These are phyloP conservation scores for Komagataella kurtzmanii DNA, from an alignment of 805 yeast species.

Conservation along the genomic window DNA sequence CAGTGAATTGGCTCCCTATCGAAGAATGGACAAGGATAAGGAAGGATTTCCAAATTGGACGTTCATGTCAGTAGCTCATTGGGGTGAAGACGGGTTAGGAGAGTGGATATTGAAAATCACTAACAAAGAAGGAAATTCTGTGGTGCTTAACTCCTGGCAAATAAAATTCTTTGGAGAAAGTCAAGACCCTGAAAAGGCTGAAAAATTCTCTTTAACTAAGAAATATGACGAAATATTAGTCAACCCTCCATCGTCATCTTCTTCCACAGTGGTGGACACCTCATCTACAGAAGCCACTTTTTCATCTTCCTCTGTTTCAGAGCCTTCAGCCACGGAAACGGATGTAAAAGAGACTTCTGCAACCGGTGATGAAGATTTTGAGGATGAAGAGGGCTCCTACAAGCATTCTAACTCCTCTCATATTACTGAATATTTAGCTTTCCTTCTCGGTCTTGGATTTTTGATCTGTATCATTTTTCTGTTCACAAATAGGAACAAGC, in stretches of 20 bases:
- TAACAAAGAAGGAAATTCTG: constrained; percentile 24
- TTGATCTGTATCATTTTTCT: constrained; percentile 27
- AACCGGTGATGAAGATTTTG: constrained; percentile 3
- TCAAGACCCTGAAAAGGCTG: constrained; percentile 48
- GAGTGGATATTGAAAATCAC: constrained; percentile 65
- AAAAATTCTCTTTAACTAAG: constrained; percentile 33
- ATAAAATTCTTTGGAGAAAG: constrained; percentile 74
- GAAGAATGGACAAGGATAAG: constrained; percentile 41
- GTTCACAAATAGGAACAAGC: constrained; percentile 24
- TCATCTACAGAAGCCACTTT: constrained; percentile 5
- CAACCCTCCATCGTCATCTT: constrained; percentile 5
- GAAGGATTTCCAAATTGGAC: constrained; percentile 74
- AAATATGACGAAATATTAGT: constrained; percentile 20
- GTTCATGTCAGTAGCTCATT: constrained; percentile 95
- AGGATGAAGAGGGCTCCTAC: constrained; percentile 17
- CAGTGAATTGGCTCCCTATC: constrained; percentile 59
- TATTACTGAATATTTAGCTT: constrained; percentile 49
- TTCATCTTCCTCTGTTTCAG: not conserved
- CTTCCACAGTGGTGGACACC: constrained; percentile 3
- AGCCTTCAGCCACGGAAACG: constrained; percentile 7
- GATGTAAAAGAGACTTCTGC: constrained; percentile 9
- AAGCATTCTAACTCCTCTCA: constrained; percentile 19
- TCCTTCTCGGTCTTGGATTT: constrained; percentile 47
- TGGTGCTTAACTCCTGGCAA: constrained; percentile 54
- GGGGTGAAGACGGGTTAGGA: constrained; percentile 82